Evolutionary conservation across 192 early-diverging fungal species (phyloP), one percentile per base, ranked within the genome.

Genomic region (Entomortierella parvispora): DNA sequence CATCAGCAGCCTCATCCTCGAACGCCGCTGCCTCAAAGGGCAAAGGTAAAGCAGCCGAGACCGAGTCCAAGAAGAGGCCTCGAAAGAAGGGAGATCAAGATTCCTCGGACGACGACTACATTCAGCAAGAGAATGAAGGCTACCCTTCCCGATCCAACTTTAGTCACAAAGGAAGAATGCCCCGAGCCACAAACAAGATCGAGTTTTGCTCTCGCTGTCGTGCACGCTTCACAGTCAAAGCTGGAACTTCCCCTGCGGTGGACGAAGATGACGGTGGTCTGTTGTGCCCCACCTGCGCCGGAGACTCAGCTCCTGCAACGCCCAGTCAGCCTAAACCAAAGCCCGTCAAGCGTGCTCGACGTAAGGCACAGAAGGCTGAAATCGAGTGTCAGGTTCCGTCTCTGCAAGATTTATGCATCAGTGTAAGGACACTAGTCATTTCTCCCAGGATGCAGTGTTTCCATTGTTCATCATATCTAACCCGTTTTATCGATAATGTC

Each of bases 331-430:
- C 32, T 6, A 56, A 47, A 44, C 34, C 42, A 4, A 33, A 18
- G 40, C 69, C 69, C 20, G 25, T 23, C 34, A 59, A 53, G 58
- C 49, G 31, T 26, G 49, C 53, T 51, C 40, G 53, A 37, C 32
- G 57, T 43, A 62, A 62, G 64, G 45, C 51, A 28, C 58, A 84
- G 80, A 74, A 78, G 40, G 85, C 77, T 3, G 86, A 90, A 59
- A 70, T 78, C 28, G 85, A 89, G 57, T 57, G 77, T 29, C 81
- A 84, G 8, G 72, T 89, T 22, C 84, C 86, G 23, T 68, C 84
- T 43, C 81, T 92, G 4, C 90, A 90, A 52, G 89, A 92, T 57
- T 48, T 89, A 7, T 92, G 90, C 50, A 89, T 89, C 48, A 76
- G 82, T n/a, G 84, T 86, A 68, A 3, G 60, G 29, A 44, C 22